phyloP scores from a whole-genome alignment of 2,329 filamentous ascomycete species.

The Colletotrichum acutatum region DNA sequence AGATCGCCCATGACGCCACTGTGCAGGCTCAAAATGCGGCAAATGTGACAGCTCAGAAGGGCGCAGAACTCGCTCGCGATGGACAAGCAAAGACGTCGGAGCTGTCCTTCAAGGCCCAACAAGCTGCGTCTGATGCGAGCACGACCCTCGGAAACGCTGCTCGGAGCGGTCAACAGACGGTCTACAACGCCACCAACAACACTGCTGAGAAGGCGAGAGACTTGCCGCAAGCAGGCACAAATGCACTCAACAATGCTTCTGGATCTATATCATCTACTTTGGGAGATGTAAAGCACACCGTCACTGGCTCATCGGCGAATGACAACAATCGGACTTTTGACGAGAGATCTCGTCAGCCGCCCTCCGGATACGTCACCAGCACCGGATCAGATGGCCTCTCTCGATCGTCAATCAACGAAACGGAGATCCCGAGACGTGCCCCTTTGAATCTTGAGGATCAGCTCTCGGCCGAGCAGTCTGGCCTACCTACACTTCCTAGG shows the following conservation, averaged over 20 bases:
- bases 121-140: neutral
- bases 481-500: too few relatives aligned
- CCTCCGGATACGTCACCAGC: neutral
- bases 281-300: neutral
- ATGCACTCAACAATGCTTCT: neutral
- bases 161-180: neutral
- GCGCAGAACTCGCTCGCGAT: slow-evolving; percentile 4
- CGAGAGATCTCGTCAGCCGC: neutral
- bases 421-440: too few relatives aligned
- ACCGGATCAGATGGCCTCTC: neutral
- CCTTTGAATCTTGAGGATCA: too few relatives aligned
- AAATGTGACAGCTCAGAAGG: slow-evolving; percentile 4
- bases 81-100: slow-evolving; percentile 13
- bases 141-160: neutral
- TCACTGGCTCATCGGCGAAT: neutral
- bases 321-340: neutral
- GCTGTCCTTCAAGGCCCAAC: neutral
- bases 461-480: too few relatives aligned
- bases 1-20: neutral
- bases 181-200: neutral
- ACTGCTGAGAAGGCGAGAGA: neutral
- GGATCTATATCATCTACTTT: neutral
- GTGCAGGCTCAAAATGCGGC: slow-evolving; percentile 20
- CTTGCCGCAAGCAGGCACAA: neutral
- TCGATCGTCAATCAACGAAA: too few relatives aligned